These are phyloP conservation scores for Cladorrhinum sp. DNA, from an alignment of 2,329 filamentous ascomycete species.

Conservation along the genomic window DNA sequence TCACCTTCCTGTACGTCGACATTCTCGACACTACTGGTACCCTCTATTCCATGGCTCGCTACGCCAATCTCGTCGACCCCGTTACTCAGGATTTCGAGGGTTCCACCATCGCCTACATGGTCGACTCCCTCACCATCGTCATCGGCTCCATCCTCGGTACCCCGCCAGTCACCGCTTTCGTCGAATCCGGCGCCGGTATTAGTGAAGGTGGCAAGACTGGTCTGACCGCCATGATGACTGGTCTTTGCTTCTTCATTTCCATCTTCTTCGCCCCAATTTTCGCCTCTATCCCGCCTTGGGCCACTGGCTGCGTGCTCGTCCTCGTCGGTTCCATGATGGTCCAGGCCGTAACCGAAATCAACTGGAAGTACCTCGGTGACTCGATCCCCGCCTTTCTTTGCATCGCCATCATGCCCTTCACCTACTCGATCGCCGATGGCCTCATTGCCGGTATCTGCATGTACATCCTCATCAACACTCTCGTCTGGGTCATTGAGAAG, in stretches of 20 bases:
- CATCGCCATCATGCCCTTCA: slow-evolving; percentile 84
- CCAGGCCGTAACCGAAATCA: slow-evolving; percentile 74
- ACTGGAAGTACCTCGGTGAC: slow-evolving; percentile 84
- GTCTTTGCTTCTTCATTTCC: slow-evolving; percentile 80
- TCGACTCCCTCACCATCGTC: slow-evolving; percentile 75
- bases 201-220: slow-evolving; percentile 84
- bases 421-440: slow-evolving; percentile 83
- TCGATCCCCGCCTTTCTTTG: slow-evolving; percentile 81
- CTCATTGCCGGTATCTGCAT: slow-evolving; percentile 76
- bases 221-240: slow-evolving; percentile 74
- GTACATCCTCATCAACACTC: slow-evolving; percentile 72
- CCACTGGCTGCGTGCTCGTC: slow-evolving; percentile 82
- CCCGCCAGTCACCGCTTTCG: slow-evolving; percentile 80
- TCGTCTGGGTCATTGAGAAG: slow-evolving; percentile 67
- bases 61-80: slow-evolving; percentile 76
- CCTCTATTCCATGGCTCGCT: slow-evolving; percentile 85
- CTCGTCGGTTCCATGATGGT: slow-evolving; percentile 89
- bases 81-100: slow-evolving; percentile 85
- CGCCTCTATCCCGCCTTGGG: slow-evolving; percentile 84
- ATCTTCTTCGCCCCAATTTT: slow-evolving; percentile 91
- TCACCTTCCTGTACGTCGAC: slow-evolving; percentile 88
- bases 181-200: slow-evolving; percentile 87
- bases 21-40: slow-evolving; percentile 86
- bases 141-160: slow-evolving; percentile 75
- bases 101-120: slow-evolving; percentile 77